Evolutionary conservation across 495 filamentous ascomycete genomes (phyloP), one percentile per base, ranked within the genome.

Genomic region (Lasiosphaeria ovina): DNA sequence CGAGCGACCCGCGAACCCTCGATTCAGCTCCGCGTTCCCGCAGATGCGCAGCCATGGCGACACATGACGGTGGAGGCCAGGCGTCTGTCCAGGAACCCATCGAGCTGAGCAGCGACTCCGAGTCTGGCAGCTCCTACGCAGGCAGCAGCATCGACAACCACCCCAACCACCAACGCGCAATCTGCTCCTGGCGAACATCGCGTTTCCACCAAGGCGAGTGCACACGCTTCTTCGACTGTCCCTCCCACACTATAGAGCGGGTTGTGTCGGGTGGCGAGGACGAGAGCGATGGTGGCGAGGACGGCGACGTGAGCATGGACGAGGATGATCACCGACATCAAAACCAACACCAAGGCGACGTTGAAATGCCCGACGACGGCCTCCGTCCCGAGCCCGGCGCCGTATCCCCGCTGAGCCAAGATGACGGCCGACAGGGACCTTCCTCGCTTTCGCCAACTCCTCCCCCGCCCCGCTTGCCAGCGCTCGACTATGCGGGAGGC

Each of bases 221-320:
- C 66, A 62, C 61, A n/a, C 71, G 71, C 36, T 79, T 72, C 61
- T 72, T 75, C 56, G 77, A 79, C 64, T 79, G 76, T 38, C 77
- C 75, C 11, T 66, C 73, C 11, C 77, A 79, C 52, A 16, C 66
- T 9, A 57, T 76, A 6, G 69, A 72, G 44, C 62, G 75, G 31
- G 54, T 53, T 16, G 53, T 68, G 1, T 66, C 66, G 4, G 66
- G 70, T n/a, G 35, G 50, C 24, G 61, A 54, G 36, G 55, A 65
- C 1, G 57, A 54, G 2, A 51, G 8, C 1, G 51, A 51, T n/a
- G 24, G 16, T 6, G 42, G 53, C 35, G 52, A 40, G 14, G 47
- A 50, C 2, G 57, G 24, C 14, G 38, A 35, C 6, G 32, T 48
- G 7, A 5, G 14, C 4, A 54, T 49, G 24, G 33, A 16, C 35